Base-by-base conservation (phyloP, 257 asterid genomes). In the Penstemon eatonii region DNA sequence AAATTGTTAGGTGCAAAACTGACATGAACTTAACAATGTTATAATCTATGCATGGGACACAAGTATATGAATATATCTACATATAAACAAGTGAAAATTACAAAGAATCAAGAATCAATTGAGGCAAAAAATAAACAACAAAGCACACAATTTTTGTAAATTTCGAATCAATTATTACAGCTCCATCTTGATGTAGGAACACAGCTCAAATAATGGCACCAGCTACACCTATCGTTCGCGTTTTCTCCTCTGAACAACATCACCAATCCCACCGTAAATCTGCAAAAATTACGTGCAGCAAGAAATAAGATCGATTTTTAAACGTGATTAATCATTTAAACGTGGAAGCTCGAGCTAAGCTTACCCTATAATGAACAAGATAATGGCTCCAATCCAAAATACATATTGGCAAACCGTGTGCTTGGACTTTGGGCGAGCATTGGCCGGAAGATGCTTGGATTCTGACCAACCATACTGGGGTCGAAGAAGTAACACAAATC, bases 181-280 rank as follows among this genome's bases (percentile, higher is more conserved):
- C 75, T 87, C 98, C 98, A 93, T 77, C 83, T 84, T 67, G 96
- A 88, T 55, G 96, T 93, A 37, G 97, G 98, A 69, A 93, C 95
- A 60, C 98, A 90, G 79, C 97, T 90, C 50, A 93, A 63, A 50
- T 93, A 93, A 80, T 83, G 98, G 81, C 97, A 93, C 98, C 98
- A 93, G 66, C 83, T 73, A 77, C 98, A 92, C 49, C 66, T 90
- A 13, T 83, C 80, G 52, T 85, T 89, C 7, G 79, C 98, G 15
- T 81, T 90, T 66, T 82, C 87, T 18, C 98, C 98, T 73, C 67
- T 86, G 59, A 88, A 90, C 44, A 93, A 75, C 96, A 81, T 84
- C 47, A 85, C 95, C 78, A 86, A 66, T 45, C 92, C 97, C 54
- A 93, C 76, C 0, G 83, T 61, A 62, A 83, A 90, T 71, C 98